Evolutionary conservation across 495 filamentous ascomycete species (phyloP).

Genomic region (Xylaria curta): DNA sequence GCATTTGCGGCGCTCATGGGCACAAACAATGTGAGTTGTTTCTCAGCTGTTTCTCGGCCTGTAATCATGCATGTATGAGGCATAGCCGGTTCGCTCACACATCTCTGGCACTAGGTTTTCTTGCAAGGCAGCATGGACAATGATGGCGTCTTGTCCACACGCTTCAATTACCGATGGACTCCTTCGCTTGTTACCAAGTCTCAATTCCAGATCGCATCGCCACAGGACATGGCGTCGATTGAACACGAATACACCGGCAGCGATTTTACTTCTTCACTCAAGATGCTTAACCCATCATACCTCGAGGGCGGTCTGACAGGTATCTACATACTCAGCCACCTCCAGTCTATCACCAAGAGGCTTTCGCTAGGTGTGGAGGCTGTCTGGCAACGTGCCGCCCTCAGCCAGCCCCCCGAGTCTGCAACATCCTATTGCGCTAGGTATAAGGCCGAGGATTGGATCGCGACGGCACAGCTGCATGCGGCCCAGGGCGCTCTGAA

Average conservation of each 20-base stretch:
- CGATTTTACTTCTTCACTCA: conserved; percentile 91
- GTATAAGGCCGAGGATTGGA: conserved; percentile 90
- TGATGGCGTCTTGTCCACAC: conserved; percentile 78
- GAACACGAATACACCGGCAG: conserved; percentile 92
- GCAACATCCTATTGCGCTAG: conserved; percentile 84
- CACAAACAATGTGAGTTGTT: conserved; percentile 77
- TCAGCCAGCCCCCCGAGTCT: conserved; percentile 81
- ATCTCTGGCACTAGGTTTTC: conserved; percentile 70
- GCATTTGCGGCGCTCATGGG: conserved; percentile 93
- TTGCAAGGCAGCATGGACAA: conserved; percentile 95
- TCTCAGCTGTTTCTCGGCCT: neutral
- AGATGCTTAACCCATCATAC: conserved; percentile 90
- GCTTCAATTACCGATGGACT: conserved; percentile 90
- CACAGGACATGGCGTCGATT: conserved; percentile 79
- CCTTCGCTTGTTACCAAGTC: conserved; percentile 79
- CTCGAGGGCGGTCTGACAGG: conserved; percentile 92
- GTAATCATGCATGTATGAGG: neutral
- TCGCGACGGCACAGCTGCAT: conserved; percentile 85
- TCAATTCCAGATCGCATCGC: conserved; percentile 72
- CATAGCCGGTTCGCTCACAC: conserved; percentile 17
- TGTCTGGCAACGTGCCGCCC: conserved; percentile 85
- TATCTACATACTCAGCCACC: conserved; percentile 92
- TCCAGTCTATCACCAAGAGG: conserved; percentile 88
- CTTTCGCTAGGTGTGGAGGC: conserved; percentile 90
- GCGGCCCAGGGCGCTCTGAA: conserved; percentile 81